These are phyloP conservation scores for Aspergillus haitiensis DNA, from an alignment of 495 filamentous ascomycete genomes.

Conservation along the genomic window DNA sequence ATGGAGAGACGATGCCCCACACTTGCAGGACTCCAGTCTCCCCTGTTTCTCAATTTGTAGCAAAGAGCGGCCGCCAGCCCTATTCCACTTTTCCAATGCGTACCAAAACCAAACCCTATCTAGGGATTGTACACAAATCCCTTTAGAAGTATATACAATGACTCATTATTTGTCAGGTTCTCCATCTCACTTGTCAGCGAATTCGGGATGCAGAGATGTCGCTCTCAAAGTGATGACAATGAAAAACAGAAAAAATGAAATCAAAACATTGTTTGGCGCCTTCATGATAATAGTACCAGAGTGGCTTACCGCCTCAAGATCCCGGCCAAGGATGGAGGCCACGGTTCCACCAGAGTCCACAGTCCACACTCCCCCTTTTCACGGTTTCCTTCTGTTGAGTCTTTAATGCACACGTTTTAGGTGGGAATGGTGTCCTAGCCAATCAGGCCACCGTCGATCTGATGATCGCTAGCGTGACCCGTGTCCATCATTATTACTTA, in stretches of 20 bases:
- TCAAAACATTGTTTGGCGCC: too few species aligned
- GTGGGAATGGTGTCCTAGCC: background rate
- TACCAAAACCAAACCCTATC: background rate
- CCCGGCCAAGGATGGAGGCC: background rate
- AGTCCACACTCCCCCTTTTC: constrained; percentile 11
- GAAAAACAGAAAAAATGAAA: too few species aligned
- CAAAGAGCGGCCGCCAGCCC: constrained; percentile 2
- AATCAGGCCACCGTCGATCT: constrained; percentile 22
- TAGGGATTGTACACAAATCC: background rate
- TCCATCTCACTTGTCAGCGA: too few species aligned
- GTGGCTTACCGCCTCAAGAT: background rate
- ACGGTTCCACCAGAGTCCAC: background rate
- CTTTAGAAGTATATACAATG: too few species aligned
- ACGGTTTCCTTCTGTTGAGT: constrained; percentile 11
- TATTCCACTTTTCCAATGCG: background rate
- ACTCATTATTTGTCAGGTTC: too few species aligned
- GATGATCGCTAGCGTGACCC: constrained; percentile 21
- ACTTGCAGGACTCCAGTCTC: background rate
- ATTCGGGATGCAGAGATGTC: too few species aligned
- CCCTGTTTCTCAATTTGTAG: background rate
- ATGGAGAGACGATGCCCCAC: constrained; percentile 1
- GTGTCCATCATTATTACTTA: constrained; percentile 11
- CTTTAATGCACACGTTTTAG: background rate
- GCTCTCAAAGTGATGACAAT: too few species aligned
- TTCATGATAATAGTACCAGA: too few species aligned